A percentile compares a stretch with the other conserved stretches of the same genome.
phyloP scores from a whole-genome alignment of 2,329 filamentous ascomycete species.

The Claviceps sp. region DNA sequence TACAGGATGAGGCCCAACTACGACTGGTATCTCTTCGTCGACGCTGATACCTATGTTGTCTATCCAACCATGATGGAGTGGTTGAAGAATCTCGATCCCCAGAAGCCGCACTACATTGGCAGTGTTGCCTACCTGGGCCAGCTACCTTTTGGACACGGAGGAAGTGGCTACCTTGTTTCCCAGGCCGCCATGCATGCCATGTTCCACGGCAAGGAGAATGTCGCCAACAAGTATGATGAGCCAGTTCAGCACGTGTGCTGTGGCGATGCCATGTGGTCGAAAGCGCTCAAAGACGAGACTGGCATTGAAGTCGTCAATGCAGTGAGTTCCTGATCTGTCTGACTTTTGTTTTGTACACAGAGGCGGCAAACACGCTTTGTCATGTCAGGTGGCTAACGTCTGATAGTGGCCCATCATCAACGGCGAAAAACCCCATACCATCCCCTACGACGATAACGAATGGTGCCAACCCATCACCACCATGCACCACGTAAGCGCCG shows the following conservation, averaged over 20 bases:
- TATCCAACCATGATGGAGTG: constrained; percentile 38
- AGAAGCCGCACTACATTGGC: constrained; percentile 34
- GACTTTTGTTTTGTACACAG: not conserved
- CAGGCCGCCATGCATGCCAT: constrained; percentile 34
- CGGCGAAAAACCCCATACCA: constrained; percentile 37
- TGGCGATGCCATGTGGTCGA: constrained; percentile 36
- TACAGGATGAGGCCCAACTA: constrained; percentile 34
- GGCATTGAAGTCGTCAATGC: constrained; percentile 26
- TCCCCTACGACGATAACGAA: constrained; percentile 31
- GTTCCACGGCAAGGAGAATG: constrained; percentile 26
- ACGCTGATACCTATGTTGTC: constrained; percentile 44
- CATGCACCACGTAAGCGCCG: constrained; percentile 39
- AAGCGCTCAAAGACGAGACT: constrained; percentile 31
- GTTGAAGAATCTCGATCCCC: constrained; percentile 29
- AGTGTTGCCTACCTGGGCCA: constrained; percentile 29
- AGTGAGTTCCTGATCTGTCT: constrained; percentile 17
- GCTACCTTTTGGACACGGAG: constrained; percentile 40
- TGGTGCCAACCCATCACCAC: constrained; percentile 44
- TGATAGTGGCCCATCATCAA: constrained; percentile 39
- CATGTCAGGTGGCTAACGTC: not conserved
- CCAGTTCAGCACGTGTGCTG: constrained; percentile 30
- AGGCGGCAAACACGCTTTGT: too few relatives aligned
- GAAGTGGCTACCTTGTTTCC: constrained; percentile 41
- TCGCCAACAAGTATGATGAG: constrained; percentile 34
- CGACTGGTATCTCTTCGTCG: constrained; percentile 48